Evolutionary conservation across 2,329 filamentous ascomycete species (phyloP).

Genomic region (Cladosporium halotolerans): DNA sequence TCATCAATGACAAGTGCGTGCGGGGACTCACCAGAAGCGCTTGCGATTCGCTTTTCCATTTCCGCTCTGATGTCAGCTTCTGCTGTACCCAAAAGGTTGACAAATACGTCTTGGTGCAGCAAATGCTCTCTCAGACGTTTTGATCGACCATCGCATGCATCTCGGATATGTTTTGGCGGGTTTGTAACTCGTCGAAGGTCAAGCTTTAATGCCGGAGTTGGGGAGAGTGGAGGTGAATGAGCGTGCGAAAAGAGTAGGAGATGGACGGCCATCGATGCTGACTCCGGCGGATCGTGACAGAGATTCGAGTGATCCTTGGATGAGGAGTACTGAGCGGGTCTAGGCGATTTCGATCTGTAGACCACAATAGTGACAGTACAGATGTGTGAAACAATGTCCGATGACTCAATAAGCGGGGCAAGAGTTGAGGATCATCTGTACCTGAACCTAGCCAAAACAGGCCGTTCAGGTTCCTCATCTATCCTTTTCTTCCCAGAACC

Average conservation of each 20-base stretch:
- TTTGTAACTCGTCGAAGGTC: constrained; percentile 13
- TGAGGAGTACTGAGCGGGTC: too few relatives aligned
- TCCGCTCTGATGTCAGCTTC: not conserved
- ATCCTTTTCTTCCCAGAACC: too few relatives aligned
- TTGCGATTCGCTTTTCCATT: not conserved
- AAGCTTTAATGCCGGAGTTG: constrained; percentile 10
- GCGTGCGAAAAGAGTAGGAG: constrained; percentile 13
- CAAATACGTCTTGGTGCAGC: constrained; percentile 10
- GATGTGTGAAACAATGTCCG: too few relatives aligned
- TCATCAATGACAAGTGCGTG: not conserved
- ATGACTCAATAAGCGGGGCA: too few relatives aligned
- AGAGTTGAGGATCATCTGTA: too few relatives aligned
- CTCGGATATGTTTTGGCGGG: constrained; percentile 15
- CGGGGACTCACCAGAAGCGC: not conserved
- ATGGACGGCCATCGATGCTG: too few relatives aligned
- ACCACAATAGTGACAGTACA: too few relatives aligned
- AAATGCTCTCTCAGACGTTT: constrained; percentile 14
- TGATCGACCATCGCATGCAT: constrained; percentile 14
- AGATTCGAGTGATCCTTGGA: too few relatives aligned
- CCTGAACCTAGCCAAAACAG: too few relatives aligned
- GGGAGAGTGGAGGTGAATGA: constrained; percentile 13
- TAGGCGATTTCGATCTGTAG: too few relatives aligned
- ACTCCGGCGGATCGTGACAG: too few relatives aligned
- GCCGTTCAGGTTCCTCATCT: too few relatives aligned
- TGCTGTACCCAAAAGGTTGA: not conserved